Percentiles rank a stretch among this genome's conserved stretches.
Conservation (phyloP, 306 rosid genomes). For the Cajanus cajan region DNA sequence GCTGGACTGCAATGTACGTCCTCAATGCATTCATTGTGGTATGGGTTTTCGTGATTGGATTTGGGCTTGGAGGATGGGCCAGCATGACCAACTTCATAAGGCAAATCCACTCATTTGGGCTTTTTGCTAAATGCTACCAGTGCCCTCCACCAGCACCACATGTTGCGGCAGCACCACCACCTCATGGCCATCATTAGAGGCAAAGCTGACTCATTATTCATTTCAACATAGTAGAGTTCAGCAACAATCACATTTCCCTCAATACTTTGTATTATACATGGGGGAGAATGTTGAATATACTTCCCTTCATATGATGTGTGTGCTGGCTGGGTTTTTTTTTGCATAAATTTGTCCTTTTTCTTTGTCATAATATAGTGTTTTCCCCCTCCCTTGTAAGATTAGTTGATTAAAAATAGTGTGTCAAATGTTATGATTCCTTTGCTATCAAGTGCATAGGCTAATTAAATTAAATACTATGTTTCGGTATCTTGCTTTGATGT, state of each 20-base stretch:
- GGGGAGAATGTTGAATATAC: slow-evolving; percentile 50
- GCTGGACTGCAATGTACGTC: slow-evolving; percentile 81
- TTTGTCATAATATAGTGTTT: slow-evolving; percentile 19
- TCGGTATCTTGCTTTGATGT: slow-evolving; percentile 1
- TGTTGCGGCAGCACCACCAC: background rate
- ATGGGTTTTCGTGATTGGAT: slow-evolving; percentile 81
- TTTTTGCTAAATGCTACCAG: slow-evolving; percentile 47
- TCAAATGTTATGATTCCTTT: slow-evolving; percentile 50
- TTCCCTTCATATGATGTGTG: slow-evolving; percentile 50
- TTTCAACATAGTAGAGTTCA: background rate
- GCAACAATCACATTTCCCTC: slow-evolving; percentile 17
- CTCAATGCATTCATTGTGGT: slow-evolving; percentile 65
- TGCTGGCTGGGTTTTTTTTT: slow-evolving; percentile 38
- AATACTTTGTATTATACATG: slow-evolving; percentile 62
- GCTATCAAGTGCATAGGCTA: slow-evolving; percentile 44
- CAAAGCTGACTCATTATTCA: slow-evolving; percentile 10
- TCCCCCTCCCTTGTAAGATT: slow-evolving; percentile 7
- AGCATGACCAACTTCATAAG: background rate
- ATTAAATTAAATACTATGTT: slow-evolving; percentile 30
- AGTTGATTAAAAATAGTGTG: slow-evolving; percentile 49
- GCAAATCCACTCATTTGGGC: background rate
- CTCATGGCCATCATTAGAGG: background rate
- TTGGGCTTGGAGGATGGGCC: slow-evolving; percentile 68
- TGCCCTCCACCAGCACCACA: slow-evolving; percentile 46
- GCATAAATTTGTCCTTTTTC: background rate